These are phyloP conservation scores for Pochonia chlamydosporia DNA, from an alignment of 2,329 filamentous ascomycete species.

Conservation along the genomic window DNA sequence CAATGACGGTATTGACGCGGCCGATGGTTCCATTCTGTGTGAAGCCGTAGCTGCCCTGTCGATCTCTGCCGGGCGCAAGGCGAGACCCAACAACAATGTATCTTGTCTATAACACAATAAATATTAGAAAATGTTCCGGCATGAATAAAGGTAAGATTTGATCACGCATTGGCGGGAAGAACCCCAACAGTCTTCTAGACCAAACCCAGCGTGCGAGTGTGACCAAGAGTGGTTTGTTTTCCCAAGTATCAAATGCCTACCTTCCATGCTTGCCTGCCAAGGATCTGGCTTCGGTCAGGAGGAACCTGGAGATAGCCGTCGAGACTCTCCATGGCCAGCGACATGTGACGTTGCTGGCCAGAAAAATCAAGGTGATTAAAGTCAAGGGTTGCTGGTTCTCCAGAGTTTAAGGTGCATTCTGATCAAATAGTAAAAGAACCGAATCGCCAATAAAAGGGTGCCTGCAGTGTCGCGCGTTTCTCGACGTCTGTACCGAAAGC, in stretches of 20 bases:
- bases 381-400: not conserved
- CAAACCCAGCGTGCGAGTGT: no score
- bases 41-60: constrained; percentile 28
- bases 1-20: constrained; percentile 30
- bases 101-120: constrained; percentile 33
- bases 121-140: constrained; percentile 5
- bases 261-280: constrained; percentile 48
- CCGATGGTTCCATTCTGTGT: constrained; percentile 32
- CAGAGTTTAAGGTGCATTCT: constrained; percentile 12
- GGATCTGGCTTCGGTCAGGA: constrained; percentile 44
- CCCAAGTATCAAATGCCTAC: constrained; percentile 24
- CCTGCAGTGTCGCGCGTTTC: not conserved
- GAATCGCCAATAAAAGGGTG: constrained; percentile 5
- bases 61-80: constrained; percentile 25
- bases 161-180: no score
- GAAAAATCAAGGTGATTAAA: not conserved
- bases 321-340: constrained; percentile 29
- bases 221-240: no score
- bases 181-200: no score
- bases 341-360: constrained; percentile 3
- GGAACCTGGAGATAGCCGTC: constrained; percentile 45
- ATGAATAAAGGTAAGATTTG: constrained; percentile 7
- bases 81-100: constrained; percentile 50
- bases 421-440: constrained; percentile 3
- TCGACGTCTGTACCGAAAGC: not conserved